A percentile compares a stretch with the other conserved stretches of the same genome.
Conservation (phyloP, 768 basidiomycete species). For the Lentinus brumalis region DNA sequence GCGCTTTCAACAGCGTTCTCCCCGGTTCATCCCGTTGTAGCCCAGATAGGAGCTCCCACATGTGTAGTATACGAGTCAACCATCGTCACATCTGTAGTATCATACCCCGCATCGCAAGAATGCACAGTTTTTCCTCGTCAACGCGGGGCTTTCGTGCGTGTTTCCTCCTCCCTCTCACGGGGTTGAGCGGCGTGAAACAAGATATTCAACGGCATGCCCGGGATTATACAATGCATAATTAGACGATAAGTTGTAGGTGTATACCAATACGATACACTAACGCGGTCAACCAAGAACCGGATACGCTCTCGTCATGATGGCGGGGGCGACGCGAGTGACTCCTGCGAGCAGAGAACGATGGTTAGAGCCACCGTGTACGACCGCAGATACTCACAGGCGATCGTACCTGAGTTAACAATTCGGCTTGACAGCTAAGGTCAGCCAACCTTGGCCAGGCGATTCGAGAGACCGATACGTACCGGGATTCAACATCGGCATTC, state of each 20-base stretch:
- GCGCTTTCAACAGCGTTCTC: slow-evolving; percentile 26
- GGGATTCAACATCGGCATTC: slow-evolving; percentile 68
- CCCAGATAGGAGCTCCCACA: slow-evolving; percentile 12
- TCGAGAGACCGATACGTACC: slow-evolving; percentile 36
- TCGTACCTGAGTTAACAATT: slow-evolving; percentile 63
- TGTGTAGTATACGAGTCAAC: slow-evolving; percentile 29
- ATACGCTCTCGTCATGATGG: slow-evolving; percentile 40
- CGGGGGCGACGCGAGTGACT: slow-evolving; percentile 73
- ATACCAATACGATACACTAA: slow-evolving; percentile 10
- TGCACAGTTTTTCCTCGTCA: not conserved
- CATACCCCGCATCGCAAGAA: slow-evolving; percentile 8
- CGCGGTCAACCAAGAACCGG: not conserved
- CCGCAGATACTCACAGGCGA: not conserved
- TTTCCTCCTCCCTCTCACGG: not conserved
- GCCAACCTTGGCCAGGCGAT: not conserved
- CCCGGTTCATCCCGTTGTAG: slow-evolving; percentile 16
- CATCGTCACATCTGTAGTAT: slow-evolving; percentile 25
- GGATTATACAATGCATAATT: slow-evolving; percentile 8
- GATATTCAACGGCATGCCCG: not conserved
- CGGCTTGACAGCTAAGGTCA: slow-evolving; percentile 39
- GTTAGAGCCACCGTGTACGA: not conserved
- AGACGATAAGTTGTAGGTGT: slow-evolving; percentile 7
- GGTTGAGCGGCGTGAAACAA: too few species aligned
- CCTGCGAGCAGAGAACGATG: slow-evolving; percentile 35
- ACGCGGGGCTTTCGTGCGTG: too few species aligned